Base-by-base conservation (phyloP, 495 filamentous ascomycete species). In the Trichoderma parareesei region DNA sequence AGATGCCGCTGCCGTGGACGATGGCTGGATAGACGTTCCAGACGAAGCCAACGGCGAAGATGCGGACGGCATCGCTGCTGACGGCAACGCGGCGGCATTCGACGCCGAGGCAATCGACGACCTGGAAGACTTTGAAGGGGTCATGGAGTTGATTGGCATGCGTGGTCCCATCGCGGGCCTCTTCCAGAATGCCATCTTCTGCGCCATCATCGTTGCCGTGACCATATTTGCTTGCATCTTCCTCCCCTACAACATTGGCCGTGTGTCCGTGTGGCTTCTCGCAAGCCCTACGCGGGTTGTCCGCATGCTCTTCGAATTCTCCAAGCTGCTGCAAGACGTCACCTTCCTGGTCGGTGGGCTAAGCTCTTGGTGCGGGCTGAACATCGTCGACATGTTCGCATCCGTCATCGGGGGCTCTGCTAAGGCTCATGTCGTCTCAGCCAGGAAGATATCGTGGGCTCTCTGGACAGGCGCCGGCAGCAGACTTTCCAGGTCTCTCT, bases 101-200 rank as follows among this genome's bases (percentile, higher is more conserved):
- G 79, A 82, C 57, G 74, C 74, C 13, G 79, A 82, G 63, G 79
- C 78, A 14, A 74, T 81, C 42, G 94, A 98, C 63, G 92, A 96
- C 68, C 91, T 88, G 10, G 94, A 99, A 75, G 94, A 99, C 69
- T 85, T 99, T n/a, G 94, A 99, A 73, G 94, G 94, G 6, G 90
- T 99, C 60, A 83, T 98, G 79, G 94, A 99, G 71, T 83, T 99
- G 11, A 87, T 99, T 42, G 94, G 94, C 60, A 94, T 99, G 89
- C 90, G 96, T 69, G 94, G 94, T 0, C 95, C 95, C 2, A 78
- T 98, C 4, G 87, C 88, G 43, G 91, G 91, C 27, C 81, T 99
- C 8, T 84, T 97, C 67, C 94, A 98, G 71, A 98, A 98, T 67
- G 92, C 87, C 43, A 88, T 96, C 46, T 98, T 99, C 74, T 93